Percentiles rank a stretch among this genome's conserved stretches.
These are phyloP conservation scores for Cupressus sempervirens DNA, from an alignment of 75 land plant genomes.

Conservation along the genomic window DNA sequence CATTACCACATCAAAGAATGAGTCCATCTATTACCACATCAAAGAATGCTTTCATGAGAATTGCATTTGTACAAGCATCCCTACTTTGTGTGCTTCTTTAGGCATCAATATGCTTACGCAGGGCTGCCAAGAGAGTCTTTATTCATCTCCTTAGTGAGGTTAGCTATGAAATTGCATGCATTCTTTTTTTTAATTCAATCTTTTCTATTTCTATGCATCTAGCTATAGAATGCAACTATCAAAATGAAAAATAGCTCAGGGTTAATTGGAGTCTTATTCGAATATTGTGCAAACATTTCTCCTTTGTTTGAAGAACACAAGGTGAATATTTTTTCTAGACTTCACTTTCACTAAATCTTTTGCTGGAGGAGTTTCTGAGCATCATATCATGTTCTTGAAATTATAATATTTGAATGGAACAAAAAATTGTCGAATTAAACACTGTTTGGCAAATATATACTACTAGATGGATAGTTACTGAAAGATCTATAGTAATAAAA, in stretches of 20 bases:
- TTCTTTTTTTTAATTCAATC: background rate
- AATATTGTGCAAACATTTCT: constrained; percentile 35
- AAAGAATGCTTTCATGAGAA: constrained; percentile 65
- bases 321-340: constrained; percentile 30
- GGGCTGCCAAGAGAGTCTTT: constrained; percentile 52
- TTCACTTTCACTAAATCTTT: too few relatives aligned
- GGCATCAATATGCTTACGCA: constrained; percentile 45
- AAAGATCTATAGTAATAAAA: too few relatives aligned
- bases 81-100: constrained; percentile 52
- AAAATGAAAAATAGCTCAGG: constrained; percentile 51
- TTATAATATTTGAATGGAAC: too few relatives aligned
- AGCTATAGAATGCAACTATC: constrained; percentile 55
- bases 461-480: too few relatives aligned
- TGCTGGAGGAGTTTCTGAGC: too few relatives aligned
- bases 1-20: too few relatives aligned
- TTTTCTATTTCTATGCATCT: constrained; percentile 17
- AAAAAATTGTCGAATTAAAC: too few relatives aligned
- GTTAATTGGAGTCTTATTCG: constrained; percentile 52
- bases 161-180: background rate
- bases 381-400: too few relatives aligned
- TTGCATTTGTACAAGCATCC: constrained; percentile 61
- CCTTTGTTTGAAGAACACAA: constrained; percentile 51
- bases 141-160: constrained; percentile 63
- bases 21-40: constrained; percentile 65
- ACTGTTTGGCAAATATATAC: too few relatives aligned